Conservation (phyloP, 2,329 filamentous ascomycete genomes). For the Leptographium flavum region DNA sequence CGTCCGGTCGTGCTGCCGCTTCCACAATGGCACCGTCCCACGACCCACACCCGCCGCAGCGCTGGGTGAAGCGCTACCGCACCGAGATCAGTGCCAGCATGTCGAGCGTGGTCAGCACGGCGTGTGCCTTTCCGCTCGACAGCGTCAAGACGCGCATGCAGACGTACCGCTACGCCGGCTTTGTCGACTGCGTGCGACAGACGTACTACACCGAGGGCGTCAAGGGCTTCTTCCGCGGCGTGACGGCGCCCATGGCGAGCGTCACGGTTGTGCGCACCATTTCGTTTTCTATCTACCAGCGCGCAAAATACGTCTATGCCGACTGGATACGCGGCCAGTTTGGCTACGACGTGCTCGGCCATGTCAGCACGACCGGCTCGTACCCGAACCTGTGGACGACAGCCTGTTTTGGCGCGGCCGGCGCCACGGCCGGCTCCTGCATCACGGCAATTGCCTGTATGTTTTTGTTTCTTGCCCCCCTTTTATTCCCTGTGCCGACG, state of each 20-base stretch:
- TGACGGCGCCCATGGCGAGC: constrained; percentile 60
- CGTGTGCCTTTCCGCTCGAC: constrained; percentile 73
- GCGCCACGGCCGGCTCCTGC: constrained; percentile 63
- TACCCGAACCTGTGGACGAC: constrained; percentile 62
- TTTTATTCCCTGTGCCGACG: background rate
- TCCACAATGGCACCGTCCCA: constrained; percentile 10
- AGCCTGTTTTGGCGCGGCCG: constrained; percentile 62
- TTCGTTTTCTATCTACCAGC: constrained; percentile 47
- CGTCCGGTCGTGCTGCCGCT: constrained; percentile 27
- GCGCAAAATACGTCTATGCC: constrained; percentile 59
- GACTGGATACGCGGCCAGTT: constrained; percentile 54
- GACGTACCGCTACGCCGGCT: constrained; percentile 65
- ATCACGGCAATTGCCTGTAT: constrained; percentile 68
- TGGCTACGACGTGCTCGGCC: constrained; percentile 54
- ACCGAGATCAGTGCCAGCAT: constrained; percentile 68
- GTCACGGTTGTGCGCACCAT: constrained; percentile 25
- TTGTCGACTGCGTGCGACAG: constrained; percentile 57
- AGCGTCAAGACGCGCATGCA: constrained; percentile 87
- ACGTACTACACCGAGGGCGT: constrained; percentile 64
- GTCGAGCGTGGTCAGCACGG: constrained; percentile 64
- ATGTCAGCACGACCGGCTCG: constrained; percentile 55
- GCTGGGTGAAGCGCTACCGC: constrained; percentile 61
- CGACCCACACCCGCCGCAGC: constrained; percentile 15
- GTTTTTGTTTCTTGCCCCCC: too few species aligned
- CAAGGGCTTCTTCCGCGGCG: constrained; percentile 68